Percentiles rank a stretch among this genome's conserved stretches.
phyloP scores from a whole-genome alignment of 139 green algal genomes.

The Chlamydomonas asymmetrica region DNA sequence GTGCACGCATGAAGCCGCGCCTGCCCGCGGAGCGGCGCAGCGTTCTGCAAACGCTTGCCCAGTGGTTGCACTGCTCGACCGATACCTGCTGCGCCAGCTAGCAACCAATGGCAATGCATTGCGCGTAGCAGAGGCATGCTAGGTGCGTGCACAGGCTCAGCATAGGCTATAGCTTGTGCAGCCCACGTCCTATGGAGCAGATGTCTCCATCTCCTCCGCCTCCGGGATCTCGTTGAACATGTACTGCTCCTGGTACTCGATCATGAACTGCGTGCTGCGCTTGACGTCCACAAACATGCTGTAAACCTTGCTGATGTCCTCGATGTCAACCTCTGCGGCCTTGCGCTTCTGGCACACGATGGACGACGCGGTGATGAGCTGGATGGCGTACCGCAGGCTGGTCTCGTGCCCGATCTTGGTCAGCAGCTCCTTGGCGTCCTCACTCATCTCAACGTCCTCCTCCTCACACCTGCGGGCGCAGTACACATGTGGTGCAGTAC shows the following conservation, averaged over 20 bases:
- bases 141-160: too few relatives aligned
- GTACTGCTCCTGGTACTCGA: slow-evolving; percentile 97
- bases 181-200: too few relatives aligned
- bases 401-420: slow-evolving; percentile 93
- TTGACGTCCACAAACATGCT: slow-evolving; percentile 97
- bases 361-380: slow-evolving; percentile 91
- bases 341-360: slow-evolving; percentile 89
- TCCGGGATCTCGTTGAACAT: slow-evolving; percentile 95
- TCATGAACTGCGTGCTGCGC: slow-evolving; percentile 85
- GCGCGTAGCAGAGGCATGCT: too few relatives aligned
- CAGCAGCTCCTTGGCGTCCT: slow-evolving; percentile 93
- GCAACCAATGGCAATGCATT: too few relatives aligned
- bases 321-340: slow-evolving; percentile 84
- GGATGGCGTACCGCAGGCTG: slow-evolving; percentile 93
- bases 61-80: too few relatives aligned
- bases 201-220: slow-evolving; percentile 44
- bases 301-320: slow-evolving; percentile 93
- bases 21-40: too few relatives aligned
- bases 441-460: slow-evolving; percentile 92
- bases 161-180: too few relatives aligned
- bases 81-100: too few relatives aligned
- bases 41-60: too few relatives aligned
- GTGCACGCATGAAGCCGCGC: too few relatives aligned
- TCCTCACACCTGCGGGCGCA: slow-evolving; percentile 77
- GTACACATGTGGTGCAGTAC: too few relatives aligned